phyloP scores from a whole-genome alignment of 1,139 yeast species.

The Debaryomyces coudertii region DNA sequence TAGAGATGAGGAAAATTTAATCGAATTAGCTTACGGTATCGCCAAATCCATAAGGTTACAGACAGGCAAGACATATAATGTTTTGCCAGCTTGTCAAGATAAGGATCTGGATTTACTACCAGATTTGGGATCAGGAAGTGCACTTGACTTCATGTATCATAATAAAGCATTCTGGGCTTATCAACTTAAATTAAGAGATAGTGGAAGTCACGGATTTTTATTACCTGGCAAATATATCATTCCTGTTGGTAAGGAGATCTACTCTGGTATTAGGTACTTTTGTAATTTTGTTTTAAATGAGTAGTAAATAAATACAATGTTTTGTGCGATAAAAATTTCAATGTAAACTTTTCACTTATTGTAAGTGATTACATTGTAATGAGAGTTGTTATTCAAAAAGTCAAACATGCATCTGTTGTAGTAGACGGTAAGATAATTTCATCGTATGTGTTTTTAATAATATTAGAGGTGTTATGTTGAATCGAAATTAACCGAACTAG shows the following conservation, averaged over 20 bases:
- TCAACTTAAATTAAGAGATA: conserved; percentile 79
- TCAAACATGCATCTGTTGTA: conserved; percentile 81
- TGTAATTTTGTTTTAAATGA: conserved; percentile 61
- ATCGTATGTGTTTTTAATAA: conserved; percentile 46
- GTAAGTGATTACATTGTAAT: conserved; percentile 33
- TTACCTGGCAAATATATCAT: conserved; percentile 70
- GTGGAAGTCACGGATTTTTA: conserved; percentile 82
- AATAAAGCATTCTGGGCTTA: conserved; percentile 83
- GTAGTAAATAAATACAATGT: conserved; percentile 13
- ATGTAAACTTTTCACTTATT: background rate
- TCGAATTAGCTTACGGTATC: conserved; percentile 81
- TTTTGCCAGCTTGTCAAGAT: conserved; percentile 78
- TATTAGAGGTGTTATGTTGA: background rate
- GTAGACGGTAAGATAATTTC: conserved; percentile 75
- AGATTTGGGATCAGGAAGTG: conserved; percentile 78
- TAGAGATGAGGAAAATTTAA: conserved; percentile 75
- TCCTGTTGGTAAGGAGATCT: conserved; percentile 78
- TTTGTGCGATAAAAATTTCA: conserved; percentile 1
- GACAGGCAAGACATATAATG: conserved; percentile 66
- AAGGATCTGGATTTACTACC: conserved; percentile 72
- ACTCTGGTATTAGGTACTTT: conserved; percentile 70
- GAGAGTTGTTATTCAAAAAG: conserved; percentile 90
- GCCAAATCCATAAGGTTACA: conserved; percentile 69
- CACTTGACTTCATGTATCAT: conserved; percentile 83
- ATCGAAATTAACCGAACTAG: conserved; percentile 27